Evolutionary conservation across 129 eudicot genomes (phyloP).

Genomic region (Arctium minus): DNA sequence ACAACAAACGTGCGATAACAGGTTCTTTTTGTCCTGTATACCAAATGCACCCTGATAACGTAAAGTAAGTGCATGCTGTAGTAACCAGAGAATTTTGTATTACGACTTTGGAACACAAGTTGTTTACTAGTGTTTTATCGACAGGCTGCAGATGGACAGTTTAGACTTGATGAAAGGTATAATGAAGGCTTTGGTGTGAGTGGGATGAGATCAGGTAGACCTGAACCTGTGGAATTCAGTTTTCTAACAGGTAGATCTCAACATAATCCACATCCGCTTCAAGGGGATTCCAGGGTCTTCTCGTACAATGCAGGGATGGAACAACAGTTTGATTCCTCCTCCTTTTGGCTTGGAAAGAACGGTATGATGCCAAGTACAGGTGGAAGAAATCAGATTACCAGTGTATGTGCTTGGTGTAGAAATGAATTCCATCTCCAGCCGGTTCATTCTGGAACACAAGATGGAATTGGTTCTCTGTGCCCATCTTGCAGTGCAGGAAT

Average conservation of each 20-base stretch:
- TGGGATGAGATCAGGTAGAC: conserved; percentile 42
- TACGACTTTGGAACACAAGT: too few species aligned
- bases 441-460: conserved; percentile 40
- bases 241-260: conserved; percentile 53
- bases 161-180: conserved; percentile 44
- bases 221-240: conserved; percentile 87
- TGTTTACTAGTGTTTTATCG: background rate
- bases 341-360: conserved; percentile 66
- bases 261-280: conserved; percentile 47
- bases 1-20: background rate
- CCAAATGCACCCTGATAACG: background rate
- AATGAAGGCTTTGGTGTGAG: conserved; percentile 37
- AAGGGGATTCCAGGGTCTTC: conserved; percentile 48
- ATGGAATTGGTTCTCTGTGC: conserved; percentile 61
- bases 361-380: conserved; percentile 47
- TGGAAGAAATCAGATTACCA: conserved; percentile 40
- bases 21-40: too few species aligned
- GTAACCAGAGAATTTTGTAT: too few species aligned
- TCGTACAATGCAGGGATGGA: conserved; percentile 40
- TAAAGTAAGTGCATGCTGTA: too few species aligned
- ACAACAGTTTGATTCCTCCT: conserved; percentile 53
- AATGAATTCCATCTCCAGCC: conserved; percentile 61
- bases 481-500: conserved; percentile 69
- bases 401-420: conserved; percentile 78
- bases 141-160: conserved; percentile 59